These are phyloP conservation scores for Xylaria sp. DNA, from an alignment of 2,329 filamentous ascomycete species.

Conservation along the genomic window DNA sequence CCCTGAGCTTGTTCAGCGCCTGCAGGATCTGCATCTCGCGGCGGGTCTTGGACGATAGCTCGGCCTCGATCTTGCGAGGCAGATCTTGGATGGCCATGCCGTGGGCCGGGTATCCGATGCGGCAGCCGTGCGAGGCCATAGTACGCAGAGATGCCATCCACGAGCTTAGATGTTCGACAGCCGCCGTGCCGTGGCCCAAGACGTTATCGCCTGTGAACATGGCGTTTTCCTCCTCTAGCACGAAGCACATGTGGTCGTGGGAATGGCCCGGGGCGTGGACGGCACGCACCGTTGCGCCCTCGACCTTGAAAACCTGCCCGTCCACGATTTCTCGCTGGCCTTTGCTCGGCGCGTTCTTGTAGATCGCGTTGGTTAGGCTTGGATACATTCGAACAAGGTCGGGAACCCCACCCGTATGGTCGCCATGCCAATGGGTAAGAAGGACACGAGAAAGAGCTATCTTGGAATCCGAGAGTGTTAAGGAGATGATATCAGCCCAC, in stretches of 20 bases:
- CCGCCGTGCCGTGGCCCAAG: conserved; percentile 82
- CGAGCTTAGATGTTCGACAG: conserved; percentile 76
- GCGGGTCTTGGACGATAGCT: conserved; percentile 79
- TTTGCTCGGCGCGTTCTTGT: conserved; percentile 69
- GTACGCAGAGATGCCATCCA: conserved; percentile 7
- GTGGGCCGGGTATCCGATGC: conserved; percentile 84
- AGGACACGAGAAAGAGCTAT: conserved; percentile 65
- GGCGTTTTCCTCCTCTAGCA: conserved; percentile 79
- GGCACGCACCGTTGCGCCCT: conserved; percentile 50
- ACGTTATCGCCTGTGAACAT: conserved; percentile 91
- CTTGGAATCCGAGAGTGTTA: conserved; percentile 44
- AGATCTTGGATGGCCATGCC: conserved; percentile 80
- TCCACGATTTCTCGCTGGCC: conserved; percentile 64
- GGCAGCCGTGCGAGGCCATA: conserved; percentile 71
- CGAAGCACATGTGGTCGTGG: conserved; percentile 80
- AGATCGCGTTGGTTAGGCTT: conserved; percentile 62
- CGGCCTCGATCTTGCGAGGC: conserved; percentile 76
- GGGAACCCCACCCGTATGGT: conserved; percentile 80
- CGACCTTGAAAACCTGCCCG: conserved; percentile 60
- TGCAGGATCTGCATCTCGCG: conserved; percentile 80
- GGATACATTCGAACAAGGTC: conserved; percentile 72
- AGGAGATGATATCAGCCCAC: conserved; percentile 60
- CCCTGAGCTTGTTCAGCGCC: conserved; percentile 56
- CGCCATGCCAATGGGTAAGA: conserved; percentile 89
- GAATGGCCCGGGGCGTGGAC: conserved; percentile 72